These are phyloP conservation scores for Galerina sulciceps DNA, from an alignment of 768 basidiomycete genomes.

Conservation along the genomic window DNA sequence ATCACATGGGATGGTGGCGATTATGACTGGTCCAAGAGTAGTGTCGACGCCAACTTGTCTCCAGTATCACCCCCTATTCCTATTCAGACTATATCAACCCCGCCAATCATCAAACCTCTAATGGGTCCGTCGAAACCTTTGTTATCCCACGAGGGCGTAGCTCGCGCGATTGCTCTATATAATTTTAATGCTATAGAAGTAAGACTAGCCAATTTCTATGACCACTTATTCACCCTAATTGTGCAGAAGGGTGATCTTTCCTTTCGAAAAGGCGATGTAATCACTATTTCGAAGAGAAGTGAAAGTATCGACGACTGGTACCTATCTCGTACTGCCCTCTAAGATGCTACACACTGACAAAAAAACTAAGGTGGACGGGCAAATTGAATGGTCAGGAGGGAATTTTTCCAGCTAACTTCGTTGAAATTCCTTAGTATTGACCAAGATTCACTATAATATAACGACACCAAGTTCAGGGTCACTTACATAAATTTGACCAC, in stretches of 20 bases:
- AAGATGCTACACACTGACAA: neutral
- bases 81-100: constrained; percentile 8
- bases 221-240: constrained; percentile 8
- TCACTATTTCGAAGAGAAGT: constrained; percentile 70
- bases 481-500: too few species aligned
- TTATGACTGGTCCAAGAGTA: constrained; percentile 20
- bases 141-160: constrained; percentile 61
- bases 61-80: constrained; percentile 16
- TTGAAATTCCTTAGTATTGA: constrained; percentile 55
- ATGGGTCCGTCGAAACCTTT: constrained; percentile 54
- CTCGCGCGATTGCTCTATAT: constrained; percentile 74
- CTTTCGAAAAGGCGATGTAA: constrained; percentile 77
- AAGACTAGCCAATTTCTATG: constrained; percentile 15
- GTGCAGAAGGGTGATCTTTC: constrained; percentile 72
- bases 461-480: too few species aligned
- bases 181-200: constrained; percentile 78
- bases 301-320: constrained; percentile 78
- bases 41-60: constrained; percentile 49
- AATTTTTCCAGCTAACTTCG: constrained; percentile 84
- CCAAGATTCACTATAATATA: neutral
- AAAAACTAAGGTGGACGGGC: constrained; percentile 73
- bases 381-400: constrained; percentile 62
- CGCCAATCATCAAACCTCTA: constrained; percentile 45
- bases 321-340: constrained; percentile 16
- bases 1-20: constrained; percentile 38